Evolutionary conservation across 2,329 filamentous ascomycete genomes (phyloP).

Genomic region (Plenodomus biglobosus): DNA sequence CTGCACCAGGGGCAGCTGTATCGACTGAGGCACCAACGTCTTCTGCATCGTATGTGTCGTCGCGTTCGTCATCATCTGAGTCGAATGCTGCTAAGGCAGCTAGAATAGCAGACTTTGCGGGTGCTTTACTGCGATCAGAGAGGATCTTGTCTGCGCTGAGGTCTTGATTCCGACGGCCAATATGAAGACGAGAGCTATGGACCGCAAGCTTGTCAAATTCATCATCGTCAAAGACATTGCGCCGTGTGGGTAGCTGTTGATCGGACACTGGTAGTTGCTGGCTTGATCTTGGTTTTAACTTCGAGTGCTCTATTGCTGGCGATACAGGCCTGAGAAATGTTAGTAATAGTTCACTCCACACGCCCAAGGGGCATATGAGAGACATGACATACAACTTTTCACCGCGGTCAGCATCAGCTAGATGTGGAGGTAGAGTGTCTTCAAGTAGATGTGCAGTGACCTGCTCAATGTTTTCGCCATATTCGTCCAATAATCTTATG

Average conservation of each 20-base stretch:
- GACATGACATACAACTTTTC: constrained; percentile 58
- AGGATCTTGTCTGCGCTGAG: constrained; percentile 73
- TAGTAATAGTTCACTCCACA: constrained; percentile 4
- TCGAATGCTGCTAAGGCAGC: constrained; percentile 88
- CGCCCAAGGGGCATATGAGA: background rate
- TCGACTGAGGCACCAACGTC: constrained; percentile 92
- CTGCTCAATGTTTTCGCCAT: constrained; percentile 73
- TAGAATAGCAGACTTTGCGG: constrained; percentile 82
- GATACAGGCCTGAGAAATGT: constrained; percentile 21
- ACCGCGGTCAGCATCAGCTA: constrained; percentile 64
- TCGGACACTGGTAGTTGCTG: constrained; percentile 37
- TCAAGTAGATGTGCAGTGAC: constrained; percentile 82
- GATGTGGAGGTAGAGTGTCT: constrained; percentile 68
- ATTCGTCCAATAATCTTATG: constrained; percentile 75
- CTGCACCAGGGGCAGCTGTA: constrained; percentile 52
- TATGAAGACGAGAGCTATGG: constrained; percentile 68
- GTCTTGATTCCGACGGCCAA: constrained; percentile 69
- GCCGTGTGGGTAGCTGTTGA: constrained; percentile 54
- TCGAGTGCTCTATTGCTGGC: constrained; percentile 23
- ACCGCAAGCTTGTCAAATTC: constrained; percentile 71
- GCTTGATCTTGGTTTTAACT: constrained; percentile 61
- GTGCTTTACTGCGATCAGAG: constrained; percentile 63
- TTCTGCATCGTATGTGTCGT: constrained; percentile 92
- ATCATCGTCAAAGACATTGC: constrained; percentile 75
- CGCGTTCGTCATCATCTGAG: constrained; percentile 91